phyloP scores from a whole-genome alignment of 768 basidiomycete species.

The Rhizopogon vesiculosus region DNA sequence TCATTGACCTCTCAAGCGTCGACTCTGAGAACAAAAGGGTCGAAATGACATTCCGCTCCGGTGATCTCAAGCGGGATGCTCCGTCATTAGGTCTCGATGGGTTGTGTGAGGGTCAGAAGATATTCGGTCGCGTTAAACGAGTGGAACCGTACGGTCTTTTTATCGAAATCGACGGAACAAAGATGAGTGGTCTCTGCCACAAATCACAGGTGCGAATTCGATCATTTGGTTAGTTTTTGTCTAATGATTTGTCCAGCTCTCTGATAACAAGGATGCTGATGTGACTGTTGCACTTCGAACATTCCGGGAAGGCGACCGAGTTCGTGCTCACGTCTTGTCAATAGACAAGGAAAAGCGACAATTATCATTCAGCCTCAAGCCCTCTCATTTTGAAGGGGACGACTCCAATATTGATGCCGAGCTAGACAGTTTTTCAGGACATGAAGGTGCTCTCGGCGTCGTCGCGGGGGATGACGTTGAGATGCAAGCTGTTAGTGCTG shows the following conservation, averaged over 20 bases:
- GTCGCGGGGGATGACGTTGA: constrained; percentile 18
- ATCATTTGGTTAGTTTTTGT: constrained; percentile 3
- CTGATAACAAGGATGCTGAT: constrained; percentile 83
- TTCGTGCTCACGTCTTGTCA: constrained; percentile 71
- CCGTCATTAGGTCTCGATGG: constrained; percentile 43
- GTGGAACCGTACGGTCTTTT: constrained; percentile 92
- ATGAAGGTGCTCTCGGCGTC: constrained; percentile 25
- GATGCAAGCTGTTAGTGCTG: constrained; percentile 21
- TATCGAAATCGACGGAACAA: constrained; percentile 81
- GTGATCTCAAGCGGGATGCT: constrained; percentile 41
- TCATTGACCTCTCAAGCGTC: constrained; percentile 43
- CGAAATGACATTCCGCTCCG: constrained; percentile 86
- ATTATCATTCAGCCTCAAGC: constrained; percentile 79
- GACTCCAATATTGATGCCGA: constrained; percentile 39
- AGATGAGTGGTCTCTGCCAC: constrained; percentile 88
- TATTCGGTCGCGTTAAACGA: constrained; percentile 73
- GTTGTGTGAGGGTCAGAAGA: constrained; percentile 74
- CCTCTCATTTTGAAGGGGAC: constrained; percentile 75
- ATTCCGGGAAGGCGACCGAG: constrained; percentile 84
- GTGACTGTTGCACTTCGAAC: constrained; percentile 69
- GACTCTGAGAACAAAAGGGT: constrained; percentile 69
- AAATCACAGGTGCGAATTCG: constrained; percentile 69
- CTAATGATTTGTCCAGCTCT: constrained; percentile 48
- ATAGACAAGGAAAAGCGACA: constrained; percentile 78
- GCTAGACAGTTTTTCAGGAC: constrained; percentile 25